Percentiles rank a stretch among this genome's conserved stretches.
These are phyloP conservation scores for Acorus calamus DNA, from an alignment of 106 monocot genomes.

Conservation along the genomic window DNA sequence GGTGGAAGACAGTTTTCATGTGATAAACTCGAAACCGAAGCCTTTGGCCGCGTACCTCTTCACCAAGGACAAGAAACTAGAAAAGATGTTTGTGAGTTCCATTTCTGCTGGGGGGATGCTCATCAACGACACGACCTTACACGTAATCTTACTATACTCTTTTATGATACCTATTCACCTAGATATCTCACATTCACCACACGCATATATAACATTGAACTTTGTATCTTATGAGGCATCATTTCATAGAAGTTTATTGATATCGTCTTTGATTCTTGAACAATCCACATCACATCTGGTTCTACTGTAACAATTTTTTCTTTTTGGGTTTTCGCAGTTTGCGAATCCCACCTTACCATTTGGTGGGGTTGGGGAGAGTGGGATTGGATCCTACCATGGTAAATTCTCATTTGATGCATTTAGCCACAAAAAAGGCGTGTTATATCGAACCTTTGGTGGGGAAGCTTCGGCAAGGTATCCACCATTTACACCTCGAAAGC, in stretches of 20 bases:
- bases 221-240: no score
- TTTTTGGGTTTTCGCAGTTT: slow-evolving; percentile 21
- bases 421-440: slow-evolving; percentile 74
- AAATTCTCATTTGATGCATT: slow-evolving; percentile 75
- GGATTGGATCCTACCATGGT: slow-evolving; percentile 43
- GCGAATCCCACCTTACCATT: slow-evolving; percentile 49
- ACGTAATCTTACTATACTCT: slow-evolving; percentile 22
- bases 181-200: neutral
- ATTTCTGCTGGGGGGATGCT: slow-evolving; percentile 64
- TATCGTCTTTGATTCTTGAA: no score
- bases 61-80: slow-evolving; percentile 52
- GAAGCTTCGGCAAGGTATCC: slow-evolving; percentile 67
- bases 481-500: slow-evolving; percentile 60
- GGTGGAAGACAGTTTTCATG: slow-evolving; percentile 40
- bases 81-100: slow-evolving; percentile 35
- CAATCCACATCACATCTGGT: no score
- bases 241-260: no score
- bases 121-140: slow-evolving; percentile 48
- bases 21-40: slow-evolving; percentile 46
- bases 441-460: slow-evolving; percentile 51
- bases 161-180: slow-evolving; percentile 4
- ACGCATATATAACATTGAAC: no score
- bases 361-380: slow-evolving; percentile 57
- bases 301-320: neutral
- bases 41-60: slow-evolving; percentile 77